These are phyloP conservation scores for Fusarium bactridioides DNA, from an alignment of 2,329 filamentous ascomycete genomes.

Conservation along the genomic window DNA sequence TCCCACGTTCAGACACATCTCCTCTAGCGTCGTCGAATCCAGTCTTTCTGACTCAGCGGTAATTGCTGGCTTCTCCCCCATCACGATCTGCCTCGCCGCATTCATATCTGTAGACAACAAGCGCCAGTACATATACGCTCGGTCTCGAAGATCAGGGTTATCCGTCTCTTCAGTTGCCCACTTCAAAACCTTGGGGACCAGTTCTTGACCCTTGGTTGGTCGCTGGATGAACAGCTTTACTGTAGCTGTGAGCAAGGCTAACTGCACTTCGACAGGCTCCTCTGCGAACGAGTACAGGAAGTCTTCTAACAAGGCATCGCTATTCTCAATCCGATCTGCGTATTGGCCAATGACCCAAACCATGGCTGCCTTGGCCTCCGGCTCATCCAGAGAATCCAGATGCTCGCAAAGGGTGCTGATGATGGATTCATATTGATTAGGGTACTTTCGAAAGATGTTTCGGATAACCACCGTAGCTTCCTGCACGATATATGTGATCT, in stretches of 20 bases:
- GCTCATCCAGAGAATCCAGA: constrained; percentile 94
- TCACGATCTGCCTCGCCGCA: constrained; percentile 86
- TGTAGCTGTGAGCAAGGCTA: constrained; percentile 92
- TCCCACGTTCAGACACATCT: constrained; percentile 96
- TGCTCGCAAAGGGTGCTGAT: constrained; percentile 96
- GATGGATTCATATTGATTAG: constrained; percentile 98
- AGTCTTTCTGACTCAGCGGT: constrained; percentile 95
- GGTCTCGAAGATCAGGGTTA: constrained; percentile 93
- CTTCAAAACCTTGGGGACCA: constrained; percentile 94
- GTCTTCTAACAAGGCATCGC: constrained; percentile 90
- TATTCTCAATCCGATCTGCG: constrained; percentile 96
- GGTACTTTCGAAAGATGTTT: constrained; percentile 99
- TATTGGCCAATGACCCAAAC: constrained; percentile 99
- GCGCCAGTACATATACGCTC: constrained; percentile 99
- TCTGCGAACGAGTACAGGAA: constrained; percentile 94
- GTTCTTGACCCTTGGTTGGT: constrained; percentile 89
- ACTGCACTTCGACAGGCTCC: constrained; percentile 93
- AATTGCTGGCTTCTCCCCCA: constrained; percentile 97
- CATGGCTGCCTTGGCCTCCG: constrained; percentile 97
- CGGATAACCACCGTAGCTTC: constrained; percentile 98
- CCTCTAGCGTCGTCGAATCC: constrained; percentile 88
- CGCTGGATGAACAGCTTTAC: constrained; percentile 98
- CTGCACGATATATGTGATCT: constrained; percentile 98
- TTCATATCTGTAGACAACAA: constrained; percentile 91
- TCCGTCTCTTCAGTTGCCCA: constrained; percentile 99